A percentile compares a stretch with the other conserved stretches of the same genome.
phyloP scores from a whole-genome alignment of 306 rosid genomes.

The Vicia faba region DNA sequence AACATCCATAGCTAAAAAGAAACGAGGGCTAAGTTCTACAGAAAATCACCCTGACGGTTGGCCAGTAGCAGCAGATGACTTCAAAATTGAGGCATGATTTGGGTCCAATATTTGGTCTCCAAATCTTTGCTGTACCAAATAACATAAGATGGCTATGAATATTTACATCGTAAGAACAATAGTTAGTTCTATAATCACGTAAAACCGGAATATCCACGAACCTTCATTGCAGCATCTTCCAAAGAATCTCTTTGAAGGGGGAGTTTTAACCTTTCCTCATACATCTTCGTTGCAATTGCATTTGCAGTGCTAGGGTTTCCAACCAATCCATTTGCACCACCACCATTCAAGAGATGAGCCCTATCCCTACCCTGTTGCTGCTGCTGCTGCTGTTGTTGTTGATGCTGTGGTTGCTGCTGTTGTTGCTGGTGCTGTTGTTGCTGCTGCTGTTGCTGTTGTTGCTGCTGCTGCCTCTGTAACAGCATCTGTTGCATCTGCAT shows the following conservation, averaged over 20 bases:
- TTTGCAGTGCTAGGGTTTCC: slow-evolving; percentile 88
- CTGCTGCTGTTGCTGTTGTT: slow-evolving; percentile 63
- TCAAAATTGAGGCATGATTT: slow-evolving; percentile 76
- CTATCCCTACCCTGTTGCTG: slow-evolving; percentile 93
- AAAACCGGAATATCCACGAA: slow-evolving; percentile 35
- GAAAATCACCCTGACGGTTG: slow-evolving; percentile 87
- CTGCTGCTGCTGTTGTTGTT: slow-evolving; percentile 51
- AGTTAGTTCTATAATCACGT: slow-evolving; percentile 30
- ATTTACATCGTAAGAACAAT: slow-evolving; percentile 17
- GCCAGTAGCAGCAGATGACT: slow-evolving; percentile 86
- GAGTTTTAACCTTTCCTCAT: slow-evolving; percentile 83
- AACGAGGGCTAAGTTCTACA: slow-evolving; percentile 12
- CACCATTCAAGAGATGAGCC: slow-evolving; percentile 82
- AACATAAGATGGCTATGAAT: slow-evolving; percentile 33
- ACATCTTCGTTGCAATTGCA: slow-evolving; percentile 94
- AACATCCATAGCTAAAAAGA: slow-evolving; percentile 24
- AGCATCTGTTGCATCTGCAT: slow-evolving; percentile 73
- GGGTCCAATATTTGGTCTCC: slow-evolving; percentile 90
- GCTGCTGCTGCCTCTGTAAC: slow-evolving; percentile 75
- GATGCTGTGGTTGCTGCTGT: slow-evolving; percentile 53
- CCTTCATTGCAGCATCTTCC: slow-evolving; percentile 93
- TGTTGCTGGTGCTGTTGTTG: slow-evolving; percentile 62
- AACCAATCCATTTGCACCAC: slow-evolving; percentile 75
- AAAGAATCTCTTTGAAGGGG: slow-evolving; percentile 93
- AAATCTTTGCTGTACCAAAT: slow-evolving; percentile 74